Conservation (phyloP, 331 rosid species). For the Saraca asoca region DNA sequence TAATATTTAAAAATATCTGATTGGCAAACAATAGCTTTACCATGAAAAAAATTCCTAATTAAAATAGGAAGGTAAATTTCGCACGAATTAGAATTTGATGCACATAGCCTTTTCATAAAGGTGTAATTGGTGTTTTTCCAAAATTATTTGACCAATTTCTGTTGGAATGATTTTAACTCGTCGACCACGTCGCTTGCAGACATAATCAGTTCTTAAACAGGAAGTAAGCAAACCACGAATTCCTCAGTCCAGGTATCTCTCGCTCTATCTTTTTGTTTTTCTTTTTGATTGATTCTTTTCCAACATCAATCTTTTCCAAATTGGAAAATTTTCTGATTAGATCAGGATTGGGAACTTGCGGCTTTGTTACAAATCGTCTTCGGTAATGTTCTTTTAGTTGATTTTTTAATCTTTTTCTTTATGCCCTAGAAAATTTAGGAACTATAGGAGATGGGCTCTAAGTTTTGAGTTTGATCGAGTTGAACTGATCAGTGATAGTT, state of each 20-base stretch:
- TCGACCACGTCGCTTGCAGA: conserved; percentile 25
- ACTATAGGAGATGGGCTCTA: neutral
- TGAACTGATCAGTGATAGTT: neutral
- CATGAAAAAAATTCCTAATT: too few relatives aligned
- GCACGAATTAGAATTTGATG: too few relatives aligned
- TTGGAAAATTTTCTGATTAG: conserved; percentile 26
- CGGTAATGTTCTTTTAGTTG: neutral
- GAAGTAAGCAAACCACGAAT: conserved; percentile 19
- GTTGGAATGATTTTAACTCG: neutral
- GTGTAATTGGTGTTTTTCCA: too few relatives aligned
- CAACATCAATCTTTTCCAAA: neutral
- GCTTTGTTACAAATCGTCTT: neutral
- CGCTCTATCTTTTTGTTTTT: neutral
- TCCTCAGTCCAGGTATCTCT: conserved; percentile 28
- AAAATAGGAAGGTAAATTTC: too few relatives aligned
- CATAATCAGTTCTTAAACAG: conserved; percentile 21
- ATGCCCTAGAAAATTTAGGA: neutral
- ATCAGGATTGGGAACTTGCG: conserved; percentile 7
- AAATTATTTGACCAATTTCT: too few relatives aligned
- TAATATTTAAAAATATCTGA: too few relatives aligned
- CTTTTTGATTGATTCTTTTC: neutral
- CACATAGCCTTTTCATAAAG: too few relatives aligned
- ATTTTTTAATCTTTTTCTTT: neutral
- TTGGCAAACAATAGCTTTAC: too few relatives aligned
- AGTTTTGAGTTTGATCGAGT: conserved; percentile 1